These are phyloP conservation scores for Zoysia matrella DNA, from an alignment of 202 grass and related monocot genomes.

Conservation along the genomic window DNA sequence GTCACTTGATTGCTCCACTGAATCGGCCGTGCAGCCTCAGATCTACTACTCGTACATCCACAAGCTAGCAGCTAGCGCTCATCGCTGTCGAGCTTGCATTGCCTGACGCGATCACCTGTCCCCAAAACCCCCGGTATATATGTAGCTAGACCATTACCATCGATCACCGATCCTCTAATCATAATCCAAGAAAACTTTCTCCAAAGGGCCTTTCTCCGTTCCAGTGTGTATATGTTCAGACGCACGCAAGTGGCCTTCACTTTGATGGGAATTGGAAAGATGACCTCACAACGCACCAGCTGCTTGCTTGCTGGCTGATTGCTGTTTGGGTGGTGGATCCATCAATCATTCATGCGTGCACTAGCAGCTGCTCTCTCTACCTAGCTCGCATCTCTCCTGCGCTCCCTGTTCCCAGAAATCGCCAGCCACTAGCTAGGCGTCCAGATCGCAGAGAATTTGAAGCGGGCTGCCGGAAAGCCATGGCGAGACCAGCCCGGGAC, in stretches of 20 bases:
- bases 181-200: not conserved
- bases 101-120: not conserved
- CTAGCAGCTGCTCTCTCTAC: not conserved
- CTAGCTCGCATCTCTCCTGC: not conserved
- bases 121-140: not conserved
- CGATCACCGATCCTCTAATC: not conserved
- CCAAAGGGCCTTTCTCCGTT: slow-evolving; percentile 5
- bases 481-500: slow-evolving; percentile 1
- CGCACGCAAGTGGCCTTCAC: slow-evolving; percentile 36
- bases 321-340: slow-evolving; percentile 11
- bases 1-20: slow-evolving; percentile 30
- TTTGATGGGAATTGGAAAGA: slow-evolving; percentile 21
- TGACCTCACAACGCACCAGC: slow-evolving; percentile 32
- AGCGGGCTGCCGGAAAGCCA: not conserved
- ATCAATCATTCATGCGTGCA: slow-evolving; percentile 37
- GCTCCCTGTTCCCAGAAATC: slow-evolving; percentile 28
- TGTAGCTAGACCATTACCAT: not conserved
- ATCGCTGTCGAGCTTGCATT: slow-evolving; percentile 23
- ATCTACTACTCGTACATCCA: not conserved
- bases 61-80: not conserved
- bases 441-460: slow-evolving; percentile 37
- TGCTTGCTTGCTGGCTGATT: slow-evolving; percentile 23
- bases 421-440: slow-evolving; percentile 37
- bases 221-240: slow-evolving; percentile 11
- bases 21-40: slow-evolving; percentile 22